These are phyloP conservation scores for Paxillus rubicundulus DNA, from an alignment of 768 basidiomycete species.

Conservation along the genomic window DNA sequence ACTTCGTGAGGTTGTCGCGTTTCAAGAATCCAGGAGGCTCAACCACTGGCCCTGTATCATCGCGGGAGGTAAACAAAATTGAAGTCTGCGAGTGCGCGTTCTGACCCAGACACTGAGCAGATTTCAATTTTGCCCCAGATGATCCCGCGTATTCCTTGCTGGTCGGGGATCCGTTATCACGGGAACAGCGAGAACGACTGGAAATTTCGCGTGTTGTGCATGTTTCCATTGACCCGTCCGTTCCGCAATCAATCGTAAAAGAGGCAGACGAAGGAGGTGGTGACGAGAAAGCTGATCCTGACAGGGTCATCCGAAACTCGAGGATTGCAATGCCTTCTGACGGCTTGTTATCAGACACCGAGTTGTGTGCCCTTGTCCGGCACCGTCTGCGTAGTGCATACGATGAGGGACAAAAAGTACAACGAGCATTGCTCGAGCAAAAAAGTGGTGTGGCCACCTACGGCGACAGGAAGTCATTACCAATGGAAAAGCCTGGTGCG, in stretches of 20 bases:
- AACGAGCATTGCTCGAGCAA: slow-evolving; percentile 12
- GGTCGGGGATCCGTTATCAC: slow-evolving; percentile 55
- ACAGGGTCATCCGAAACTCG: slow-evolving; percentile 71
- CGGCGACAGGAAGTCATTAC: slow-evolving; percentile 45
- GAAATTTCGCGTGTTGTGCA: slow-evolving; percentile 70
- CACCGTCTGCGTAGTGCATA: slow-evolving; percentile 63
- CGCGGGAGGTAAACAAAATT: slow-evolving; percentile 64
- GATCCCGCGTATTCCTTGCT: slow-evolving; percentile 83
- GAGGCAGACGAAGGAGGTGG: slow-evolving; percentile 40
- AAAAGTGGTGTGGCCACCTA: slow-evolving; percentile 40
- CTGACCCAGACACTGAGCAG: slow-evolving; percentile 37
- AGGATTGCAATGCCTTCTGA: slow-evolving; percentile 57
- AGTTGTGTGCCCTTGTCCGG: slow-evolving; percentile 47
- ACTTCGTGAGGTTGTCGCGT: slow-evolving; percentile 57
- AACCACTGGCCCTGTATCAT: slow-evolving; percentile 76
- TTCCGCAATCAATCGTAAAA: slow-evolving; percentile 30
- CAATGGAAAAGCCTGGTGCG: slow-evolving; percentile 46
- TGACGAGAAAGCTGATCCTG: slow-evolving; percentile 50
- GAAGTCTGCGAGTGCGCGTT: not conserved
- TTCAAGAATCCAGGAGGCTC: slow-evolving; percentile 45
- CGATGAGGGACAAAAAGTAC: slow-evolving; percentile 46
- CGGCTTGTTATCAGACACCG: slow-evolving; percentile 61
- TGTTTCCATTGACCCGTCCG: slow-evolving; percentile 61
- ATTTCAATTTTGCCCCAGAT: slow-evolving; percentile 86
- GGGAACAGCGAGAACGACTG: slow-evolving; percentile 52